phyloP scores from a whole-genome alignment of 306 rosid species.

The Lithocarpus polystachyus region DNA sequence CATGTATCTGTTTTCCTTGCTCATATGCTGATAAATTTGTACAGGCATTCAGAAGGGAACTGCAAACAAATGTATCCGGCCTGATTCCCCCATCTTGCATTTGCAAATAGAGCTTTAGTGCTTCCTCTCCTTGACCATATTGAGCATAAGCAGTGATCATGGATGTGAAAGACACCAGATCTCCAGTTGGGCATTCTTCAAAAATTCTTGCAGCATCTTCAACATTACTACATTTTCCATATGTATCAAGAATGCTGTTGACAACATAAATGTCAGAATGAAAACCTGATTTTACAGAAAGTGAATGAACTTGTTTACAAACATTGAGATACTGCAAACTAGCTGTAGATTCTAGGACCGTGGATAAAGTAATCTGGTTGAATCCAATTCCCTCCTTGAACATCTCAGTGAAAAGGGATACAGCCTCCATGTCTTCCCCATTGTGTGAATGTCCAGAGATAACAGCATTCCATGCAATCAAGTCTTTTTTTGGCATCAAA shows the following conservation, averaged over 20 bases:
- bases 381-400: slow-evolving; percentile 52
- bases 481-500: slow-evolving; percentile 53
- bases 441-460: slow-evolving; percentile 65
- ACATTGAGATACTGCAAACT: slow-evolving; percentile 44
- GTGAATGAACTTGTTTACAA: slow-evolving; percentile 62
- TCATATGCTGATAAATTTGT: slow-evolving; percentile 80
- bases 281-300: slow-evolving; percentile 73
- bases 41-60: slow-evolving; percentile 86
- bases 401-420: slow-evolving; percentile 51
- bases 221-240: slow-evolving; percentile 65
- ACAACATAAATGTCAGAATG: slow-evolving; percentile 58
- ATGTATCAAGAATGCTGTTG: slow-evolving; percentile 81
- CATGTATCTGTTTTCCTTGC: slow-evolving; percentile 89
- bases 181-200: slow-evolving; percentile 61
- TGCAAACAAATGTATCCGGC: slow-evolving; percentile 74
- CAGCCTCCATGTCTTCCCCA: slow-evolving; percentile 64
- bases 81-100: slow-evolving; percentile 54
- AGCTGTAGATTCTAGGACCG: slow-evolving; percentile 76
- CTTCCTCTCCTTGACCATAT: slow-evolving; percentile 73
- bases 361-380: slow-evolving; percentile 72
- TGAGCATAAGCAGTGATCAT: slow-evolving; percentile 87
- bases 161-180: slow-evolving; percentile 86
- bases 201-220: slow-evolving; percentile 61
- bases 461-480: slow-evolving; percentile 73
- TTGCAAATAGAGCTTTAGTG: slow-evolving; percentile 65